These are phyloP conservation scores for Akanthomyces lecanii DNA, from an alignment of 2,329 filamentous ascomycete species.

Conservation along the genomic window DNA sequence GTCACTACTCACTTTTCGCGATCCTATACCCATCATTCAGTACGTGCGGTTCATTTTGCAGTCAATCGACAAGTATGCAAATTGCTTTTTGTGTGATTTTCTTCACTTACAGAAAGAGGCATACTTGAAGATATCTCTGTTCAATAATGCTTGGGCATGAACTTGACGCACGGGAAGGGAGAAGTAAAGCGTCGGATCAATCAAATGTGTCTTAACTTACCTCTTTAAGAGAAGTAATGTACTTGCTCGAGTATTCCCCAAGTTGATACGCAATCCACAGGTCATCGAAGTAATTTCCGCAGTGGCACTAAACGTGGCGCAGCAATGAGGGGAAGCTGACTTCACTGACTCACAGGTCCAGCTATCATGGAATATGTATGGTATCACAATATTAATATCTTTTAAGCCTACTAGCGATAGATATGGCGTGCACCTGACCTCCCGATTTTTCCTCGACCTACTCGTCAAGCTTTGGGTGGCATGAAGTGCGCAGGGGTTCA, in stretches of 20 bases:
- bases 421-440: no score
- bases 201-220: no score
- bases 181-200: neutral
- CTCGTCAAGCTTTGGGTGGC: neutral
- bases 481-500: neutral
- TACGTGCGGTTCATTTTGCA: neutral
- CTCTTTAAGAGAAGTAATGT: no score
- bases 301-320: neutral
- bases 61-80: neutral
- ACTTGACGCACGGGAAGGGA: neutral
- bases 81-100: neutral
- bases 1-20: neutral
- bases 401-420: neutral
- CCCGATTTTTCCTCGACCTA: neutral
- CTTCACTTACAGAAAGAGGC: neutral
- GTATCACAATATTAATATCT: neutral
- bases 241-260: neutral
- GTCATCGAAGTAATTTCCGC: neutral
- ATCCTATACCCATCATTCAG: neutral
- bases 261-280: neutral
- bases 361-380: neutral
- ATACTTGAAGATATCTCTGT: neutral
- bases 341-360: neutral
- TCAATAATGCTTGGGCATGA: neutral
- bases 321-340: constrained; percentile 3